A percentile compares a stretch with the other conserved stretches of the same genome.
Conservation (phyloP, 129 eudicot species). For the Ambrosia trifida region DNA sequence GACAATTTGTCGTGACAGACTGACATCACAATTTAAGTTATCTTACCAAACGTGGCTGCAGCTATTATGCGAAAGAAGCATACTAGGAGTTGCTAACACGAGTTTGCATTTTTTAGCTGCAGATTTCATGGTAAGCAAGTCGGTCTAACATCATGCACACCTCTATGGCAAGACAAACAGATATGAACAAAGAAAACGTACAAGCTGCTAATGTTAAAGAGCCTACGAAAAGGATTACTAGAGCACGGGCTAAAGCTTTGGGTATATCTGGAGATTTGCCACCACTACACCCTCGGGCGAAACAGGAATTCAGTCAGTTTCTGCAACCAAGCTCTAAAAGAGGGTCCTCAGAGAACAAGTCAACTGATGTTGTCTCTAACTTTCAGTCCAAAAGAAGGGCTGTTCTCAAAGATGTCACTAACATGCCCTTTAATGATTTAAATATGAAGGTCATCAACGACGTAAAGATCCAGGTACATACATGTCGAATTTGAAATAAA, state of each 20-base stretch:
- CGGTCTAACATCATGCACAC: slow-evolving; percentile 27
- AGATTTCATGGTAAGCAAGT: slow-evolving; percentile 38
- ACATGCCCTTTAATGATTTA: slow-evolving; percentile 41
- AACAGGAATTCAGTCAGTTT: slow-evolving; percentile 37
- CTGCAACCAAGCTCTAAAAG: slow-evolving; percentile 52
- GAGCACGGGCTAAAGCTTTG: slow-evolving; percentile 81
- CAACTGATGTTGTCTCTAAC: slow-evolving; percentile 27
- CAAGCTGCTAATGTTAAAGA: slow-evolving; percentile 39
- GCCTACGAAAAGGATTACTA: slow-evolving; percentile 62
- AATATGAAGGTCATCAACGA: slow-evolving; percentile 39
- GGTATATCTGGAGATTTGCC: slow-evolving; percentile 57
- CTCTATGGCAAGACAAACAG: slow-evolving; percentile 39
- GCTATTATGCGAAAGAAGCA: not conserved
- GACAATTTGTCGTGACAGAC: not conserved
- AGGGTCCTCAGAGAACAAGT: slow-evolving; percentile 55
- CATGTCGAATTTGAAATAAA: not conserved
- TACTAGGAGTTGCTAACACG: slow-evolving; percentile 23
- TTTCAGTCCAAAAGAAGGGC: slow-evolving; percentile 71
- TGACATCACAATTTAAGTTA: not conserved
- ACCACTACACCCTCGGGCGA: slow-evolving; percentile 44
- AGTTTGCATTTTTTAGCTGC: slow-evolving; percentile 39
- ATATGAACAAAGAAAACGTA: slow-evolving; percentile 66
- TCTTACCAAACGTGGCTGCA: not conserved
- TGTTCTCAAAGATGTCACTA: slow-evolving; percentile 78
- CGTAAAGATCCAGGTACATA: slow-evolving; percentile 45